Evolutionary conservation across 2,329 filamentous ascomycete species (phyloP).

Genomic region (Pestalotiopsis sp.): DNA sequence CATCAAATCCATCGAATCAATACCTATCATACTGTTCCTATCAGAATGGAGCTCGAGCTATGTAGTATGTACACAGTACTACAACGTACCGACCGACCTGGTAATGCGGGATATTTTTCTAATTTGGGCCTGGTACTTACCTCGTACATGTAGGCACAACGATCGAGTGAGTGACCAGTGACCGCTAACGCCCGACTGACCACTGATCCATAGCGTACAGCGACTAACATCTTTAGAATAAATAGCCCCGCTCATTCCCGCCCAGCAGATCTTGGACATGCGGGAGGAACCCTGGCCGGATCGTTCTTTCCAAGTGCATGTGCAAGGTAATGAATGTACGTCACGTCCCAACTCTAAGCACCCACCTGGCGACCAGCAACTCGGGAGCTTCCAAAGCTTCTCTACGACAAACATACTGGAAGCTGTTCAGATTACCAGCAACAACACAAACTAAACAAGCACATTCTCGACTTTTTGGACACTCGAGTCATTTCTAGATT

Average conservation of each 20-base stretch:
- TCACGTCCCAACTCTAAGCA: background rate
- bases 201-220: too few relatives aligned
- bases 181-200: too few relatives aligned
- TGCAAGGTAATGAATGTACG: background rate
- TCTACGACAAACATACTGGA: background rate
- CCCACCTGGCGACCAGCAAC: background rate
- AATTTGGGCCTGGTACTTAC: background rate
- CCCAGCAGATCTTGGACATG: background rate
- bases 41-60: background rate
- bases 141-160: background rate
- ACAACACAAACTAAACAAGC: background rate
- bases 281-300: background rate
- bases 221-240: too few relatives aligned
- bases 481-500: background rate
- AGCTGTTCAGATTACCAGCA: background rate
- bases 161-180: too few relatives aligned
- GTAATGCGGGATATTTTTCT: background rate
- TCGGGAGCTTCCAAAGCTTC: background rate
- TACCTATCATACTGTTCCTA: background rate
- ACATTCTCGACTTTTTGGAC: background rate
- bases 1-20: background rate
- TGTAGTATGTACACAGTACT: too few relatives aligned
- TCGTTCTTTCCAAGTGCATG: background rate
- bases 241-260: background rate
- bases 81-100: background rate